phyloP scores from a whole-genome alignment of 148 eudicot species.

The Pharnaceum exiguum region DNA sequence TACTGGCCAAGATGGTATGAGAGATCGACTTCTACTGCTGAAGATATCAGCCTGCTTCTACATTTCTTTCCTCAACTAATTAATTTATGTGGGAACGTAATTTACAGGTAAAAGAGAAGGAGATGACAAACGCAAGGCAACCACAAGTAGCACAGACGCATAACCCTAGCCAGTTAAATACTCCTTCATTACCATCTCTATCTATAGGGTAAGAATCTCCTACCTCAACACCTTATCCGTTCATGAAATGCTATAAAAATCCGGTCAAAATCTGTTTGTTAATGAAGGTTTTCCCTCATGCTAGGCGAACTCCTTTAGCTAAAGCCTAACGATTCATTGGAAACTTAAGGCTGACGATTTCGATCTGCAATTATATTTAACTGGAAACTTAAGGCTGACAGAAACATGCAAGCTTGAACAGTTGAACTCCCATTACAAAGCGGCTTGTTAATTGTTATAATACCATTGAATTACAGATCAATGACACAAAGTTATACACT shows the following conservation, averaged over 20 bases:
- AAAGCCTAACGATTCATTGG: too few species aligned
- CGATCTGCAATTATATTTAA: too few species aligned
- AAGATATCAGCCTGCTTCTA: too few species aligned
- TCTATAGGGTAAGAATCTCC: conserved; percentile 38
- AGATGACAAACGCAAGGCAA: conserved; percentile 20
- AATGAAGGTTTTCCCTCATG: too few species aligned
- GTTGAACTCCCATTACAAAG: too few species aligned
- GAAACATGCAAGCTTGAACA: too few species aligned
- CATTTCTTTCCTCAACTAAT: neutral
- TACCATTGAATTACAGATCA: neutral
- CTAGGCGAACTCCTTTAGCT: too few species aligned
- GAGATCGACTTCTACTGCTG: too few species aligned
- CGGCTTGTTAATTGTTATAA: neutral
- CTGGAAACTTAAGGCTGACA: too few species aligned
- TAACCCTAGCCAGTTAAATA: conserved; percentile 19
- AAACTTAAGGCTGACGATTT: too few species aligned
- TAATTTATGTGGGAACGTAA: neutral
- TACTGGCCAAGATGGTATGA: conserved; percentile 44
- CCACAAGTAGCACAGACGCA: conserved; percentile 25
- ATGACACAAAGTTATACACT: neutral
- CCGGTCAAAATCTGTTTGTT: too few species aligned
- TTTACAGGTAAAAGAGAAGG: conserved; percentile 47
- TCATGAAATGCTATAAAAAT: too few species aligned
- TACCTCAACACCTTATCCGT: neutral
- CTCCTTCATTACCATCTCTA: conserved; percentile 27